Evolutionary conservation across 192 early-diverging fungal species (phyloP).

Genomic region (Backusella psychrophila): DNA sequence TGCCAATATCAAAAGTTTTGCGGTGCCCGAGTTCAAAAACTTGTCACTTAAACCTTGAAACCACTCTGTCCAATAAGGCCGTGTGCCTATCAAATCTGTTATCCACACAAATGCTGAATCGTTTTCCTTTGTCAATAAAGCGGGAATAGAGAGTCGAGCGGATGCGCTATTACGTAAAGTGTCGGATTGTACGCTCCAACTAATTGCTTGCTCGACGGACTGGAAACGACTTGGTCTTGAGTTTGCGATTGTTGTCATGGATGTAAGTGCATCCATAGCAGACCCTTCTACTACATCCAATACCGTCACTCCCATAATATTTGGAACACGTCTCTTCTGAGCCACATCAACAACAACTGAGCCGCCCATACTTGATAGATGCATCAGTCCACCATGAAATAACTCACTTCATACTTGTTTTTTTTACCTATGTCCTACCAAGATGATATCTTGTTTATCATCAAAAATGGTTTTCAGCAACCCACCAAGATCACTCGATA

Average conservation of each 20-base stretch:
- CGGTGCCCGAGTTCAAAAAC: conserved; percentile 58
- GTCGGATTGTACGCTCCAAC: conserved; percentile 61
- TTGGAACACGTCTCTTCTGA: conserved; percentile 41
- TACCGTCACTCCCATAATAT: conserved; percentile 62
- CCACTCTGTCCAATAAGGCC: conserved; percentile 70
- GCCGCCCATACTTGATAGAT: conserved; percentile 67
- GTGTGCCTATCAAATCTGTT: conserved; percentile 58
- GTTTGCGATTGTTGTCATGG: conserved; percentile 46
- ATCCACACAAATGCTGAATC: conserved; percentile 49
- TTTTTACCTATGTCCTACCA: conserved; percentile 77
- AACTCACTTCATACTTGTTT: background rate
- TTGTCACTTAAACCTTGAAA: conserved; percentile 67
- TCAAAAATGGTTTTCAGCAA: conserved; percentile 45
- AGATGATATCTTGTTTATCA: conserved; percentile 53
- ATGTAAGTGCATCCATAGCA: conserved; percentile 54
- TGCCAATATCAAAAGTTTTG: conserved; percentile 67
- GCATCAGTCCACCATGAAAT: background rate
- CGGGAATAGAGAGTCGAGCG: conserved; percentile 69
- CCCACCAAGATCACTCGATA: conserved; percentile 58
- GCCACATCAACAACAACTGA: conserved; percentile 69
- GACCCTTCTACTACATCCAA: conserved; percentile 82
- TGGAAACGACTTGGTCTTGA: conserved; percentile 46
- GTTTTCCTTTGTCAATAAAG: conserved; percentile 42
- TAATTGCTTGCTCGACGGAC: conserved; percentile 47
- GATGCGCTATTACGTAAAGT: conserved; percentile 65